Conservation (phyloP, 2,329 filamentous ascomycete species). For the Penicillium olsonii region DNA sequence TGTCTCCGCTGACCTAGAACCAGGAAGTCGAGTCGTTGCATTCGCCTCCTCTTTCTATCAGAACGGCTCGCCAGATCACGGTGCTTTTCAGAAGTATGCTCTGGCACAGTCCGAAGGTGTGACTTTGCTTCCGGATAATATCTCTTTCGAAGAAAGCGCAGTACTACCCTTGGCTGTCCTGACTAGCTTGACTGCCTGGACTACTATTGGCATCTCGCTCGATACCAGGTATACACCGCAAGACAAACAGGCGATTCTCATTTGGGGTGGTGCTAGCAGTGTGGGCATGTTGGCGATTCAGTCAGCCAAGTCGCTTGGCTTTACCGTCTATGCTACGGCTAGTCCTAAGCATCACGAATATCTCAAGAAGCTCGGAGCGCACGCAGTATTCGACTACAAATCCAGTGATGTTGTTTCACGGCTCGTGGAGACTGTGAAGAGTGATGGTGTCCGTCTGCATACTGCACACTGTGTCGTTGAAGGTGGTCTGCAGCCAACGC, state of each 20-base stretch:
- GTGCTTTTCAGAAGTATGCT: conserved; percentile 29
- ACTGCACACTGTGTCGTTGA: conserved; percentile 16
- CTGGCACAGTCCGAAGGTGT: conserved; percentile 35
- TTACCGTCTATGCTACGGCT: conserved; percentile 43
- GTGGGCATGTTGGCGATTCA: conserved; percentile 33
- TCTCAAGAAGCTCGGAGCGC: conserved; percentile 40
- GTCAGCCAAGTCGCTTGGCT: conserved; percentile 43
- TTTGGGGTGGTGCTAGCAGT: conserved; percentile 50
- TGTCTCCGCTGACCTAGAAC: conserved; percentile 19
- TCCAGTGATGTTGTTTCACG: conserved; percentile 29
- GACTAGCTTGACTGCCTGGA: conserved; percentile 27
- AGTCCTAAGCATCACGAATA: conserved; percentile 41
- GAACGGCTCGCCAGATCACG: conserved; percentile 29
- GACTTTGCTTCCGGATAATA: conserved; percentile 28
- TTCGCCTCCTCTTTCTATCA: conserved; percentile 24
- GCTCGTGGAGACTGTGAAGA: conserved; percentile 28
- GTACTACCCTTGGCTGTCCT: conserved; percentile 30
- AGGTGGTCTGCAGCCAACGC: conserved; percentile 16
- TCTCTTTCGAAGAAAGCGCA: conserved; percentile 29
- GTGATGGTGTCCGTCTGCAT: conserved; percentile 19
- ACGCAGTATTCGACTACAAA: conserved; percentile 27
- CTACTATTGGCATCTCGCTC: conserved; percentile 25
- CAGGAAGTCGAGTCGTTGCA: conserved; percentile 33
- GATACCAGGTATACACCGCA: conserved; percentile 21
- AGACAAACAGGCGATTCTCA: conserved; percentile 35